Percentiles rank a stretch among this genome's conserved stretches.
phyloP scores from a whole-genome alignment of 2,329 filamentous ascomycete species.

The Alternaria incomplexa region DNA sequence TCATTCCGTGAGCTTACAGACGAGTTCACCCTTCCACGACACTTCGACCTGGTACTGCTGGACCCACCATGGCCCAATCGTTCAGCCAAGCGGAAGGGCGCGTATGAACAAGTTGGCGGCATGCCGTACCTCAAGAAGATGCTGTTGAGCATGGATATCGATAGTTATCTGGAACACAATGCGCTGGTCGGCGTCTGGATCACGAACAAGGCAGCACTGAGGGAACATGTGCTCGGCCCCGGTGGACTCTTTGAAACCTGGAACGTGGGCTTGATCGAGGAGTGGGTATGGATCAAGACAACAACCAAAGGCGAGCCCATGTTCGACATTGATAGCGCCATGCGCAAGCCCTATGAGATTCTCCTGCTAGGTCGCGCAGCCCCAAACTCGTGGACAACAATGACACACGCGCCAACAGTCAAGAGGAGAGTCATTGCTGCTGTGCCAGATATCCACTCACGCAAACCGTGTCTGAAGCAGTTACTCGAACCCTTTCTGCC shows the following conservation, averaged over 20 bases:
- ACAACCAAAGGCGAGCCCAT: conserved; percentile 70
- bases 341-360: conserved; percentile 80
- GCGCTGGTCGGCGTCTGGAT: conserved; percentile 74
- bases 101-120: conserved; percentile 54
- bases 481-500: conserved; percentile 65
- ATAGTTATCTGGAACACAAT: conserved; percentile 45
- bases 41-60: conserved; percentile 72
- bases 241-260: conserved; percentile 69
- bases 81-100: conserved; percentile 68
- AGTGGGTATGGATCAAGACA: conserved; percentile 83
- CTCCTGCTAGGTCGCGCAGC: conserved; percentile 64
- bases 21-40: conserved; percentile 51
- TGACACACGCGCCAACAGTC: conserved; percentile 36
- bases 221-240: conserved; percentile 61
- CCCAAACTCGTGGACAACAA: conserved; percentile 31
- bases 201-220: conserved; percentile 70
- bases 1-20: conserved; percentile 46
- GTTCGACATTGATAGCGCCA: conserved; percentile 63
- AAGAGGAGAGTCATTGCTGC: conserved; percentile 67
- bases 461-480: conserved; percentile 74
- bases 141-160: conserved; percentile 55
- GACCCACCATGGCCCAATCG: conserved; percentile 85
- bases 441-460: conserved; percentile 77
- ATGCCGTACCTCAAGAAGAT: conserved; percentile 55
- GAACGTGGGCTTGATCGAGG: conserved; percentile 69